Evolutionary conservation across 805 yeast genomes (phyloP).

Genomic region (Teunomyces cretensis): DNA sequence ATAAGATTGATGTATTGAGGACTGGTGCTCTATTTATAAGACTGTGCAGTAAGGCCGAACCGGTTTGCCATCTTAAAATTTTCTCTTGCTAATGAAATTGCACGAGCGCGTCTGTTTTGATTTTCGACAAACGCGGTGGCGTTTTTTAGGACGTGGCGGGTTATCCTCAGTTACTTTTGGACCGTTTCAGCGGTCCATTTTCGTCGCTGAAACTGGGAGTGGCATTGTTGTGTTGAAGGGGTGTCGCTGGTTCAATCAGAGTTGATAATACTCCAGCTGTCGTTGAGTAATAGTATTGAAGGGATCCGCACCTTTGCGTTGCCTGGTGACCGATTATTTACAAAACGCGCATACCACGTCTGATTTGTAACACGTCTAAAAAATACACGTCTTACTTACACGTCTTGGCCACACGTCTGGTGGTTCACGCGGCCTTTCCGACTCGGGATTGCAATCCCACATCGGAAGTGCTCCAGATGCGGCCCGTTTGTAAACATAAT

Average conservation of each 20-base stretch:
- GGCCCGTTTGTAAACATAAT: neutral
- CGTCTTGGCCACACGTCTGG: slow-evolving; percentile 4
- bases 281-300: neutral
- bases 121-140: neutral
- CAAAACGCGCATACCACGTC: neutral
- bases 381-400: slow-evolving; percentile 2
- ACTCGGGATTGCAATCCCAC: neutral
- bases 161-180: neutral
- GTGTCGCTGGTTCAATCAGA: neutral
- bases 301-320: neutral
- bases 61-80: slow-evolving; percentile 3
- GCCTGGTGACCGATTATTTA: neutral
- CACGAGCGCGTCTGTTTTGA: slow-evolving; percentile 2
- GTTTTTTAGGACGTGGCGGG: neutral
- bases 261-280: too few relatives aligned
- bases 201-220: neutral
- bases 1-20: neutral
- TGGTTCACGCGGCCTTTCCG: neutral
- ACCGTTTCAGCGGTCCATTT: neutral
- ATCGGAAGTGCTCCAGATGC: neutral
- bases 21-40: neutral
- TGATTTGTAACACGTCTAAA: slow-evolving; percentile 1
- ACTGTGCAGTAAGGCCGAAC: neutral
- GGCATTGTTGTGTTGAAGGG: neutral
- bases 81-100: neutral